These are phyloP conservation scores for Cryptosporidium parvum DNA, from an alignment of 169 alveolate genomes.

Conservation along the genomic window DNA sequence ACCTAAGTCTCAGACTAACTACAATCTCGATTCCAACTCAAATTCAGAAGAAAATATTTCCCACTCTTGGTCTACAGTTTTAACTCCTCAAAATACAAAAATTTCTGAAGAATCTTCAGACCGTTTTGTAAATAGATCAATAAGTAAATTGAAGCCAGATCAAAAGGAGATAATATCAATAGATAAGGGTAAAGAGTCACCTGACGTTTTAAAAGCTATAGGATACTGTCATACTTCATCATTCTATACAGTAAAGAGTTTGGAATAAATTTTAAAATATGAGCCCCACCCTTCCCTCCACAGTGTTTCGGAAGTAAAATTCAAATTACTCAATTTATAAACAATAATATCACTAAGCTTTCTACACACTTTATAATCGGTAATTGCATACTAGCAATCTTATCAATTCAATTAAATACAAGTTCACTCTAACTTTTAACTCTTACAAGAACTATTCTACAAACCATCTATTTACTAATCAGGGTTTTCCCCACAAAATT, in stretches of 20 bases:
- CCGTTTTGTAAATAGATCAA: slow-evolving; percentile 16
- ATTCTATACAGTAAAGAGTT: slow-evolving; percentile 26
- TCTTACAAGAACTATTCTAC: too few species aligned
- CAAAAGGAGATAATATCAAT: background rate
- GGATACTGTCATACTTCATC: slow-evolving; percentile 49
- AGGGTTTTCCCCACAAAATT: background rate
- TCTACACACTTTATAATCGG: background rate
- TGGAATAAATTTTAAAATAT: background rate
- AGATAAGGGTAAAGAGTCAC: background rate
- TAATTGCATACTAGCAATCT: background rate
- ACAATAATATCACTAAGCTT: background rate
- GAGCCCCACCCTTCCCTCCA: background rate
- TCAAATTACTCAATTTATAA: background rate
- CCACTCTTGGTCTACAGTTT: background rate
- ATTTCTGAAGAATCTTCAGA: background rate
- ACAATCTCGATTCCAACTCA: background rate
- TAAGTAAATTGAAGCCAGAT: background rate
- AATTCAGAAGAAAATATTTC: background rate
- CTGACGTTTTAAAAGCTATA: background rate
- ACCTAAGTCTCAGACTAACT: background rate
- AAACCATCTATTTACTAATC: too few species aligned
- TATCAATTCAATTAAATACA: too few species aligned
- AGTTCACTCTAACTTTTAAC: too few species aligned
- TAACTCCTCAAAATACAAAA: background rate
- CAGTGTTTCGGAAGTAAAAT: too few species aligned